These are phyloP conservation scores for Daedalea quercina DNA, from an alignment of 768 basidiomycete genomes.

Conservation along the genomic window DNA sequence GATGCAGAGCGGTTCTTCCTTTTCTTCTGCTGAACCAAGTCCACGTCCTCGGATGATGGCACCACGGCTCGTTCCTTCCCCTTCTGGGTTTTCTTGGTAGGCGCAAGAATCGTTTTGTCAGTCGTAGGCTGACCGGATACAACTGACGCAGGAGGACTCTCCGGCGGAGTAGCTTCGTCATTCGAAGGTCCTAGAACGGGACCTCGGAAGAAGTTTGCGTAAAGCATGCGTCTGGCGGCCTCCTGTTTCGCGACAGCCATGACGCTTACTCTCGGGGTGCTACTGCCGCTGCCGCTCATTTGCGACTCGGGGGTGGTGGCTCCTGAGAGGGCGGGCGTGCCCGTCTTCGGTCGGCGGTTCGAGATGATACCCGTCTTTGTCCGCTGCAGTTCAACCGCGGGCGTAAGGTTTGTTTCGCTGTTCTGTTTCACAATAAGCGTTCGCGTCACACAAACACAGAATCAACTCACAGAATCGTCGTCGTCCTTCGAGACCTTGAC, in stretches of 20 bases:
- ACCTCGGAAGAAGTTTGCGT: slow-evolving; percentile 78
- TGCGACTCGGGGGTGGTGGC: slow-evolving; percentile 37
- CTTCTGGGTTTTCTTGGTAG: neutral
- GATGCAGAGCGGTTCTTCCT: slow-evolving; percentile 9
- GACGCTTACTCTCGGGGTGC: slow-evolving; percentile 38
- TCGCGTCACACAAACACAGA: neutral
- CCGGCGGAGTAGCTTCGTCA: slow-evolving; percentile 8
- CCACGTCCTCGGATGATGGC: neutral
- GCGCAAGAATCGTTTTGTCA: neutral
- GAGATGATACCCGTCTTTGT: slow-evolving; percentile 76
- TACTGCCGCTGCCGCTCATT: slow-evolving; percentile 13
- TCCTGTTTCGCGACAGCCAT: slow-evolving; percentile 68
- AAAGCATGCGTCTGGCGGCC: slow-evolving; percentile 68
- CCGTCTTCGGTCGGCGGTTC: slow-evolving; percentile 51
- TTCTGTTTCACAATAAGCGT: slow-evolving; percentile 12
- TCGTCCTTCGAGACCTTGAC: slow-evolving; percentile 52
- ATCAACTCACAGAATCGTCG: slow-evolving; percentile 21
- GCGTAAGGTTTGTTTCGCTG: slow-evolving; percentile 6
- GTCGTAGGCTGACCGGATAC: neutral
- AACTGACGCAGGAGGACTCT: neutral
- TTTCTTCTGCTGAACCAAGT: neutral
- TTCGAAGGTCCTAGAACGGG: slow-evolving; percentile 52
- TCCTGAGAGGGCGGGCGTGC: slow-evolving; percentile 39
- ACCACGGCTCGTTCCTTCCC: neutral
- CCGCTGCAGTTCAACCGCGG: slow-evolving; percentile 33